These are phyloP conservation scores for Cadophora sp. DNA, from an alignment of 2,329 filamentous ascomycete species.

Conservation along the genomic window DNA sequence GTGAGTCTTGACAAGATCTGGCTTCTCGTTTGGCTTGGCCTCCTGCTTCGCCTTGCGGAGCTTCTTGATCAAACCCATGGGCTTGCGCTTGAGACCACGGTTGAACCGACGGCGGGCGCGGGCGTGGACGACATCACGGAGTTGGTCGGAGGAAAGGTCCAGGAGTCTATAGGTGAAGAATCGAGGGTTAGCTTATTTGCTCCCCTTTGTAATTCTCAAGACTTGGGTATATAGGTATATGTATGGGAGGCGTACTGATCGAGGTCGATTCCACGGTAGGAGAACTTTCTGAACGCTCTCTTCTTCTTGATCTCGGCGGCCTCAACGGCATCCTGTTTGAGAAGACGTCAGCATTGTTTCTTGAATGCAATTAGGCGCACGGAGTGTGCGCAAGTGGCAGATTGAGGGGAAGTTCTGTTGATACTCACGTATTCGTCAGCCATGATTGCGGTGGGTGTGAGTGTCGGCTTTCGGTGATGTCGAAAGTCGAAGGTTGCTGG, in stretches of 20 bases:
- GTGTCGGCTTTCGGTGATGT: conserved; percentile 40
- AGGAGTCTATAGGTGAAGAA: conserved; percentile 74
- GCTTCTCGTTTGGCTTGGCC: conserved; percentile 99
- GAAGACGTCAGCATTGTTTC: conserved; percentile 45
- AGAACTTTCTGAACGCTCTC: conserved; percentile 99
- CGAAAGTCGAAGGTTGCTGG: conserved; percentile 39
- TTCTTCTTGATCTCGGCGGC: conserved; percentile 99
- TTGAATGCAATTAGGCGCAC: background rate
- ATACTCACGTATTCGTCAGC: conserved; percentile 81
- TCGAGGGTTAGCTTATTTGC: conserved; percentile 44
- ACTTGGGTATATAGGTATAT: conserved; percentile 33
- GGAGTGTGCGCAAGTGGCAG: background rate
- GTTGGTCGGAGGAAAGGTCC: conserved; percentile 97
- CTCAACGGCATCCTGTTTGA: conserved; percentile 86
- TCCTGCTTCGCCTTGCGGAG: conserved; percentile 99
- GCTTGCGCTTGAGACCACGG: conserved; percentile 99
- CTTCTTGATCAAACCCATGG: conserved; percentile 99
- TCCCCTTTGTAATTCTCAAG: conserved; percentile 45
- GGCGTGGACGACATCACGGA: conserved; percentile 99
- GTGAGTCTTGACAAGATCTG: conserved; percentile 98
- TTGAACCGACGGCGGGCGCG: conserved; percentile 99
- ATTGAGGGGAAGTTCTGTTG: conserved; percentile 27
- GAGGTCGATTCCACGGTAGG: conserved; percentile 99
- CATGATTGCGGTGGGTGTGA: conserved; percentile 66
- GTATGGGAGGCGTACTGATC: conserved; percentile 79